phyloP scores from a whole-genome alignment of 164 flowering plant genomes.

The Aristolochia californica region DNA sequence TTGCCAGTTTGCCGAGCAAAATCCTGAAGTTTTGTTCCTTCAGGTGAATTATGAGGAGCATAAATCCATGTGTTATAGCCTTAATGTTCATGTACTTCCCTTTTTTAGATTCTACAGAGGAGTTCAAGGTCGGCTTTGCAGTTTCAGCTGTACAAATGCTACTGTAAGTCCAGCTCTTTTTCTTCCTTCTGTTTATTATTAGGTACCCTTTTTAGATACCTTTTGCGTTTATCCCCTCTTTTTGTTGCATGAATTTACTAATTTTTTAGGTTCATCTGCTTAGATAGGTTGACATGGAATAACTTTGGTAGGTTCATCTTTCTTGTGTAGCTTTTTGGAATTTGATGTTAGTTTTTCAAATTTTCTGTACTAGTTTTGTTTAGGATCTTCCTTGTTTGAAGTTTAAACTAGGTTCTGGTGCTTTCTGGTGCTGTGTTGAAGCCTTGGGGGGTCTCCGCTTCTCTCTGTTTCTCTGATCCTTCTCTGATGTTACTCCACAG shows the following conservation, averaged over 20 bases:
- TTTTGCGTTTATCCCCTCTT: background rate
- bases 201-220: background rate
- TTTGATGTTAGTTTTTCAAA: too few species aligned
- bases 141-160: conserved; percentile 90
- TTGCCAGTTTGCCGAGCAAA: conserved; percentile 74
- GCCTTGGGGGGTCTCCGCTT: too few species aligned
- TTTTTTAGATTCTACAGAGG: conserved; percentile 88
- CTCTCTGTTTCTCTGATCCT: too few species aligned
- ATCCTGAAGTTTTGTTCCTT: conserved; percentile 63
- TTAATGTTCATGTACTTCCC: conserved; percentile 79
- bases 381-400: too few species aligned
- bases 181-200: too few species aligned
- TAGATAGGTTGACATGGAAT: too few species aligned
- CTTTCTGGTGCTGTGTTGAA: too few species aligned
- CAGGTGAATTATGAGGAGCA: conserved; percentile 76
- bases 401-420: too few species aligned
- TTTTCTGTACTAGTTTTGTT: too few species aligned
- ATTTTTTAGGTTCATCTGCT: background rate
- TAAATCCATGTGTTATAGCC: conserved; percentile 78
- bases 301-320: too few species aligned
- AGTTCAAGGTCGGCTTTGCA: conserved; percentile 74
- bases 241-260: background rate
- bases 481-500: too few species aligned
- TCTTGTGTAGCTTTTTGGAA: too few species aligned
- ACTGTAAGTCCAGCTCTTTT: conserved; percentile 40